phyloP scores from a whole-genome alignment of 495 filamentous ascomycete species.

The Penicillium roqueforti region DNA sequence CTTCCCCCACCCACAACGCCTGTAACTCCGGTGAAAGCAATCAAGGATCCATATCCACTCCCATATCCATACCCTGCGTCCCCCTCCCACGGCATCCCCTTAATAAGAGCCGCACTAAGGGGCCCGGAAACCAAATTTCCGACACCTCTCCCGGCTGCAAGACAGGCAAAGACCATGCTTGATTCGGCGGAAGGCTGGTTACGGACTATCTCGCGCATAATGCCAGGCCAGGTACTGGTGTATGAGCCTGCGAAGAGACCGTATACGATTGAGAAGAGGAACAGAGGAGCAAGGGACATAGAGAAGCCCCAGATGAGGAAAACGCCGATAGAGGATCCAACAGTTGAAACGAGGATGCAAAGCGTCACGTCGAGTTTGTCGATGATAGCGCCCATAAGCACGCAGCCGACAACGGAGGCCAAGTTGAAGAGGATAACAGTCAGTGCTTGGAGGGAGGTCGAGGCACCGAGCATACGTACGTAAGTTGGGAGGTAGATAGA shows the following conservation, averaged over 20 bases:
- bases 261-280: slow-evolving; percentile 56
- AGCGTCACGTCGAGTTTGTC: slow-evolving; percentile 54
- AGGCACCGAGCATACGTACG: slow-evolving; percentile 38
- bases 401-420: slow-evolving; percentile 47
- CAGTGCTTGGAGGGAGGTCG: slow-evolving; percentile 24
- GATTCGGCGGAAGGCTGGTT: slow-evolving; percentile 37
- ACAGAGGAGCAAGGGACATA: slow-evolving; percentile 46
- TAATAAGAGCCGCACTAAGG: slow-evolving; percentile 50
- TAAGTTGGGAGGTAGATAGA: slow-evolving; percentile 56
- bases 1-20: slow-evolving; percentile 36
- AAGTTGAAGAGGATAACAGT: slow-evolving; percentile 49
- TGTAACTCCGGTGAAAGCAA: slow-evolving; percentile 42
- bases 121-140: slow-evolving; percentile 54
- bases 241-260: slow-evolving; percentile 60
- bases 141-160: slow-evolving; percentile 58
- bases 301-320: slow-evolving; percentile 65
- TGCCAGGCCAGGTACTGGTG: slow-evolving; percentile 52
- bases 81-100: slow-evolving; percentile 2
- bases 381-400: slow-evolving; percentile 52
- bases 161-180: slow-evolving; percentile 51
- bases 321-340: slow-evolving; percentile 50
- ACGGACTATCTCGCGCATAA: slow-evolving; percentile 46
- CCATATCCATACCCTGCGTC: slow-evolving; percentile 29
- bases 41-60: slow-evolving; percentile 34
- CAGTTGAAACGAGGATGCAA: slow-evolving; percentile 49